Conservation (phyloP, 2,329 filamentous ascomycete species). For the Colletotrichum filicis region DNA sequence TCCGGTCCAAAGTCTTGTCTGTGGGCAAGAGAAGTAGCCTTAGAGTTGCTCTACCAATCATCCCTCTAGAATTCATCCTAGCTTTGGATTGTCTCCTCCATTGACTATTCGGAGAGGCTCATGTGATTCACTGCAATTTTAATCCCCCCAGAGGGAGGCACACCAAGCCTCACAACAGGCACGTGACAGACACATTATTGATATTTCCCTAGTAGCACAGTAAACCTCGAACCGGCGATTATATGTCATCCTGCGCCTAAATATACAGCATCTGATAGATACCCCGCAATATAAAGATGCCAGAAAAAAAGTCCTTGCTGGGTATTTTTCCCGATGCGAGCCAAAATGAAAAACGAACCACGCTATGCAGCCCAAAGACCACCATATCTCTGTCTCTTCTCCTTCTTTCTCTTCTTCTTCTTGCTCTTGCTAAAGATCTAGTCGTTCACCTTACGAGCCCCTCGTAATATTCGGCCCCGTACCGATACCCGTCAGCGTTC, state of each 20-base stretch:
- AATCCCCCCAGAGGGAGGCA: neutral
- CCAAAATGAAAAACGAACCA: slow-evolving; percentile 7
- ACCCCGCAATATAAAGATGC: slow-evolving; percentile 6
- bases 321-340: slow-evolving; percentile 25
- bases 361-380: slow-evolving; percentile 31
- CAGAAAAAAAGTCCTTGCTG: neutral
- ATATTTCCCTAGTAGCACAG: neutral
- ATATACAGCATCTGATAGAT: neutral
- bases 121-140: neutral
- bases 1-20: too few relatives aligned
- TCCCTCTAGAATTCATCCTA: neutral
- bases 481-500: slow-evolving; percentile 69
- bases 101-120: too few relatives aligned
- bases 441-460: neutral
- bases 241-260: neutral
- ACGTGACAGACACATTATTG: neutral
- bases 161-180: neutral
- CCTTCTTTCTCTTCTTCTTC: too few relatives aligned
- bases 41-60: too few relatives aligned
- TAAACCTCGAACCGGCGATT: neutral
- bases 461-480: slow-evolving; percentile 68
- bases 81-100: too few relatives aligned
- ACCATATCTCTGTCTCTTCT: neutral
- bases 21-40: too few relatives aligned
- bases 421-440: neutral